A percentile compares a stretch with the other conserved stretches of the same genome.
phyloP scores from a whole-genome alignment of 352 stramenopile genomes.

The Phytophthora megakarya region DNA sequence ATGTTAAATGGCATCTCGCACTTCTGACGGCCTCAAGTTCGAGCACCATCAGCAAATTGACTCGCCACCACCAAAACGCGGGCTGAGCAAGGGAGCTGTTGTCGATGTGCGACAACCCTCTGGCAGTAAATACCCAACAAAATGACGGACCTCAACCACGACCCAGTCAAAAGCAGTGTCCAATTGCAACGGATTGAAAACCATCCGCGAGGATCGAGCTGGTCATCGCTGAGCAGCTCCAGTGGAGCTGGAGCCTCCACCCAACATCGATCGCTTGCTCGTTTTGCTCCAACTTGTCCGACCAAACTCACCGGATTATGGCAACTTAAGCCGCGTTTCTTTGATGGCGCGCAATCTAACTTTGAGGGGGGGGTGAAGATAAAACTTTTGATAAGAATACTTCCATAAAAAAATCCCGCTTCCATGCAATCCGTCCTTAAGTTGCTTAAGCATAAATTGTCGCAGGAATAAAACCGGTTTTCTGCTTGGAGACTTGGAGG shows the following conservation, averaged over 20 bases:
- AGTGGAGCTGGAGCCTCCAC: too few relatives aligned
- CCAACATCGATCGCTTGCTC: conserved; percentile 11
- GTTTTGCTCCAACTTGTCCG: conserved; percentile 8
- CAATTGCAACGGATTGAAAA: conserved; percentile 18
- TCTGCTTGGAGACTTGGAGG: conserved; percentile 25
- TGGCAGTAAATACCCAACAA: conserved; percentile 23
- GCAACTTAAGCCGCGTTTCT: conserved; percentile 26
- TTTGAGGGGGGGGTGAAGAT: not conserved
- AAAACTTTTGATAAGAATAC: too few relatives aligned
- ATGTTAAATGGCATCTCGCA: not conserved
- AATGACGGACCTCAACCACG: conserved; percentile 5
- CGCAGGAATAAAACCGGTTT: conserved; percentile 1
- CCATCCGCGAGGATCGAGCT: not conserved
- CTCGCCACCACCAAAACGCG: conserved; percentile 13
- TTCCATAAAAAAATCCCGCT: not conserved
- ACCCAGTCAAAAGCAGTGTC: not conserved
- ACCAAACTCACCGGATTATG: not conserved
- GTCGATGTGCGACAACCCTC: conserved; percentile 19
- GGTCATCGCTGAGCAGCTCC: conserved; percentile 6
- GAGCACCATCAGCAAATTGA: conserved; percentile 4
- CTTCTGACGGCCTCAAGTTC: not conserved
- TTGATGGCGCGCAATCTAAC: conserved; percentile 6
- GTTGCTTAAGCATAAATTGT: not conserved
- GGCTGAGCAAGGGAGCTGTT: conserved; percentile 4
- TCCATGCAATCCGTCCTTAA: not conserved